phyloP scores from a whole-genome alignment of 208 protist species.

The Wallacemonas sp. region DNA sequence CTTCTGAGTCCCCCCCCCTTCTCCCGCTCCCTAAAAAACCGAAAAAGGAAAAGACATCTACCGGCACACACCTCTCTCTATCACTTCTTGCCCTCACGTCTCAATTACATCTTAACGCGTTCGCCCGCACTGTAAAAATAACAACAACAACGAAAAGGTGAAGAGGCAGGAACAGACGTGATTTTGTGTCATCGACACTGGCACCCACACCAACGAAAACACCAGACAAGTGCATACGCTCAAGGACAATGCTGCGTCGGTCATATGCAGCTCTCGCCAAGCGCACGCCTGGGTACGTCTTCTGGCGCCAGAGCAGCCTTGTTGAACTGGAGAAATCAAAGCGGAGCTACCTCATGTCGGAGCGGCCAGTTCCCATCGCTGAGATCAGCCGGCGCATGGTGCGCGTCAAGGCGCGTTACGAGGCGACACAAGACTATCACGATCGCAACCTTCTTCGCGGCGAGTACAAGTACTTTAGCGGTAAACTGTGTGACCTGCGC shows the following conservation, averaged over 20 bases:
- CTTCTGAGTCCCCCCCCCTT: neutral
- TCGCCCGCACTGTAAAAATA: too few relatives aligned
- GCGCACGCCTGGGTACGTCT: constrained; percentile 88
- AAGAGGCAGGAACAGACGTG: neutral
- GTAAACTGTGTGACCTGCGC: constrained; percentile 82
- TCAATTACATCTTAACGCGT: too few relatives aligned
- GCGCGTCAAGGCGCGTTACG: constrained; percentile 72
- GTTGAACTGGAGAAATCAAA: constrained; percentile 74
- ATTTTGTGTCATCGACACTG: neutral
- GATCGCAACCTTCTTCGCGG: constrained; percentile 84
- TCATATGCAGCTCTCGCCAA: constrained; percentile 33
- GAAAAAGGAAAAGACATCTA: too few relatives aligned
- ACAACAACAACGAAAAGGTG: neutral
- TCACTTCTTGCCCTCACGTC: neutral
- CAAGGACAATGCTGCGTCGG: constrained; percentile 53
- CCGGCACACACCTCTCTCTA: constrained; percentile 4
- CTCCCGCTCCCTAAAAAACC: too few relatives aligned
- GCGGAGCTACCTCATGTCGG: constrained; percentile 75
- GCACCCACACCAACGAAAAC: neutral
- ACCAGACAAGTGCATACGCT: neutral
- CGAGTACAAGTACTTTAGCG: constrained; percentile 95
- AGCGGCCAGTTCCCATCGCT: constrained; percentile 72
- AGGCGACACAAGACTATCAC: constrained; percentile 75
- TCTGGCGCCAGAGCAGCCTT: constrained; percentile 84
- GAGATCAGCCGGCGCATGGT: constrained; percentile 87